Evolutionary conservation across 2,329 filamentous ascomycete genomes (phyloP).

Genomic region (Beauveria sp.): DNA sequence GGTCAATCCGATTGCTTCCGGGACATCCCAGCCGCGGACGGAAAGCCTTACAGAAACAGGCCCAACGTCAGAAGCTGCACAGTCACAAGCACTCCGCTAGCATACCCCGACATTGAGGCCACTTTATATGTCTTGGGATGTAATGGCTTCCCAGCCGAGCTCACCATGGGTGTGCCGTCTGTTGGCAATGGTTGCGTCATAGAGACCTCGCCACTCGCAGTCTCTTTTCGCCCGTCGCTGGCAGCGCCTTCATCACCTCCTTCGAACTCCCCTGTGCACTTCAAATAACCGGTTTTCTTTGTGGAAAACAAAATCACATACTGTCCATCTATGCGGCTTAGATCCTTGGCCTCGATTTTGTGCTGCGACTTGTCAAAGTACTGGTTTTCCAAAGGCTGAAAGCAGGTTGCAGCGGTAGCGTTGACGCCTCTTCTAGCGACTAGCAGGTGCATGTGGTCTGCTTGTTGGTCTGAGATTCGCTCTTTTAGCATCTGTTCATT

Average conservation of each 20-base stretch:
- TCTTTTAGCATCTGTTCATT: background rate
- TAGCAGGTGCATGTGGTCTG: background rate
- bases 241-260: background rate
- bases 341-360: background rate
- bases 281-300: background rate
- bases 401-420: background rate
- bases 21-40: background rate
- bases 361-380: background rate
- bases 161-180: background rate
- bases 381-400: background rate
- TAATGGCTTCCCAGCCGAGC: background rate
- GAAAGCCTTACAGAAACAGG: background rate
- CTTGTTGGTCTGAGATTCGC: background rate
- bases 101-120: background rate
- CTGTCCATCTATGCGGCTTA: background rate
- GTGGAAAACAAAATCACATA: background rate
- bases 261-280: background rate
- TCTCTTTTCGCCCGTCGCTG: background rate
- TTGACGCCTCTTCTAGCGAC: background rate
- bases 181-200: background rate
- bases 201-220: too few relatives aligned
- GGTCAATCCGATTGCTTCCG: too few relatives aligned
- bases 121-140: background rate
- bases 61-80: background rate
- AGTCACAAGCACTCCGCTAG: background rate